phyloP scores from a whole-genome alignment of 495 filamentous ascomycete species.

The Pyrenula aspistea region DNA sequence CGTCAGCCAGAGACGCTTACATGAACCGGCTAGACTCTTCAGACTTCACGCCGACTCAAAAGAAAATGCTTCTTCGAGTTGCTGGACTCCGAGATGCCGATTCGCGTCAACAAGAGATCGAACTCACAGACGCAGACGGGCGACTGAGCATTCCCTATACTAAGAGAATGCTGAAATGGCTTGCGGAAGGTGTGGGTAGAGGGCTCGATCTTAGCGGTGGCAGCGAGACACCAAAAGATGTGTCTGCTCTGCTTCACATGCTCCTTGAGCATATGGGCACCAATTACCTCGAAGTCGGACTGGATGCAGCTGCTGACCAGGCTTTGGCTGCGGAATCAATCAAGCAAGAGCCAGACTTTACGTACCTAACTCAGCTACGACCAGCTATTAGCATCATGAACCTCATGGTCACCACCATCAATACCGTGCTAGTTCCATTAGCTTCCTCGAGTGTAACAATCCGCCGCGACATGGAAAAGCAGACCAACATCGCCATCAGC shows the following conservation, averaged over 20 bases:
- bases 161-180: slow-evolving; percentile 95
- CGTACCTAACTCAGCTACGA: slow-evolving; percentile 65
- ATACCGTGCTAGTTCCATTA: slow-evolving; percentile 80
- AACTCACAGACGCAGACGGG: slow-evolving; percentile 82
- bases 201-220: slow-evolving; percentile 77
- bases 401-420: slow-evolving; percentile 82
- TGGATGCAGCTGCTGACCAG: slow-evolving; percentile 73
- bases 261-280: slow-evolving; percentile 84
- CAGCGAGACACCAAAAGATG: slow-evolving; percentile 88
- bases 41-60: slow-evolving; percentile 72
- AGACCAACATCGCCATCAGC: slow-evolving; percentile 56
- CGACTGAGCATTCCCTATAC: slow-evolving; percentile 68
- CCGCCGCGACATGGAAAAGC: slow-evolving; percentile 80
- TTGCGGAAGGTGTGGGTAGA: slow-evolving; percentile 91
- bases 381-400: slow-evolving; percentile 81
- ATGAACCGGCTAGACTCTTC: slow-evolving; percentile 74
- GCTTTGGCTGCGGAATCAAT: slow-evolving; percentile 61
- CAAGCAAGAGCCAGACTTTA: slow-evolving; percentile 79
- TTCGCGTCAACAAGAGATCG: slow-evolving; percentile 54
- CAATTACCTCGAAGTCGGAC: slow-evolving; percentile 84
- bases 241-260: slow-evolving; percentile 72
- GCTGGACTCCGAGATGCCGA: slow-evolving; percentile 53
- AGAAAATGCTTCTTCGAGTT: slow-evolving; percentile 72
- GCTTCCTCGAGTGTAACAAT: slow-evolving; percentile 80
- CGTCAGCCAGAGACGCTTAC: slow-evolving; percentile 74